A percentile compares a stretch with the other conserved stretches of the same genome.
These are phyloP conservation scores for Elongisporangium senticosum DNA, from an alignment of 352 stramenopile genomes.

Conservation along the genomic window DNA sequence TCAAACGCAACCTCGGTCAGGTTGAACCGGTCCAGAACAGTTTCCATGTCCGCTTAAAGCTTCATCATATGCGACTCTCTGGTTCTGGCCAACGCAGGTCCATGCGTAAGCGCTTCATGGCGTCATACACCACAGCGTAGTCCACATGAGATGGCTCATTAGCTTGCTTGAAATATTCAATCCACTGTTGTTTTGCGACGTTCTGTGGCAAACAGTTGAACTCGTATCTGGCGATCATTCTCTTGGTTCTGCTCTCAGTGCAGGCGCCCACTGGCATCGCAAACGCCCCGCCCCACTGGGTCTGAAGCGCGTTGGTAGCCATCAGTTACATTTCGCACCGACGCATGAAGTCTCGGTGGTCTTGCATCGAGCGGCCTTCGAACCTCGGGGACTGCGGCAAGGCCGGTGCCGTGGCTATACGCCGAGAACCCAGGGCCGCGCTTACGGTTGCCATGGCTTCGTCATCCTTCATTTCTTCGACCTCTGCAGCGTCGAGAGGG, in stretches of 20 bases:
- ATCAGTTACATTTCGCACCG: not conserved
- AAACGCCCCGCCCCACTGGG: not conserved
- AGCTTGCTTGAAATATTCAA: not conserved
- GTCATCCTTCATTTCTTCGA: not conserved
- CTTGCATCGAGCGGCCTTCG: not conserved
- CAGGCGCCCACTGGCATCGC: not conserved
- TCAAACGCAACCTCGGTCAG: not conserved
- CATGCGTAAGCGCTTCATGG: not conserved
- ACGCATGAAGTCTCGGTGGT: conserved; percentile 1
- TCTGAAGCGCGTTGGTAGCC: not conserved
- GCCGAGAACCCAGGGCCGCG: not conserved
- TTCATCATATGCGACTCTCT: conserved; percentile 1
- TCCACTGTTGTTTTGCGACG: not conserved
- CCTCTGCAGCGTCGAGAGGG: too few species aligned
- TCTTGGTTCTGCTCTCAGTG: not conserved
- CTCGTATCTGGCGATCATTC: not conserved
- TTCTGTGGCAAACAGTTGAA: not conserved
- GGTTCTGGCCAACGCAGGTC: not conserved
- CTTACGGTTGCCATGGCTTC: not conserved
- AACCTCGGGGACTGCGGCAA: not conserved
- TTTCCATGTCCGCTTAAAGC: not conserved
- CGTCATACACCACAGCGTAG: not conserved
- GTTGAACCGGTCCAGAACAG: conserved; percentile 1
- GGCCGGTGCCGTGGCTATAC: not conserved
- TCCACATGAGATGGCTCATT: not conserved